Conservation (phyloP, 768 basidiomycete species). For the Gloeopeniophorella convolvens region DNA sequence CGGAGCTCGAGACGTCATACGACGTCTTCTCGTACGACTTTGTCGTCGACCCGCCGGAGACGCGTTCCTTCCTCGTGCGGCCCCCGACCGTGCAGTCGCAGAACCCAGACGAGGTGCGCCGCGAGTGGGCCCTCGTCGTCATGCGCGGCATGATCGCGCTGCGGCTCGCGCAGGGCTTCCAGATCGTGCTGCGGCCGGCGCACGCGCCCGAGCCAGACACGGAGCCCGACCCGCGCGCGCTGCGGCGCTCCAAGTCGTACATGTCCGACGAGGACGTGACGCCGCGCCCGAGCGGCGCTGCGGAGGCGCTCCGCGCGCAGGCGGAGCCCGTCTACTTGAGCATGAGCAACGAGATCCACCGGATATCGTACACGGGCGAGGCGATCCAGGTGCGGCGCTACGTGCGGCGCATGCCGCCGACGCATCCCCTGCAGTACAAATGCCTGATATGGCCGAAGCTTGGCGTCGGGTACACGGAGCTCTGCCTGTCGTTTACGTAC, state of each 20-base stretch:
- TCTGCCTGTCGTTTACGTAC: slow-evolving; percentile 64
- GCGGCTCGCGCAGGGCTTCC: slow-evolving; percentile 89
- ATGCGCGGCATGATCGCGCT: slow-evolving; percentile 95
- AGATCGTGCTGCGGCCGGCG: slow-evolving; percentile 65
- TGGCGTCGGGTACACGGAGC: slow-evolving; percentile 80
- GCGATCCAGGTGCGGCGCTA: slow-evolving; percentile 84
- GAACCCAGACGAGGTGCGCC: slow-evolving; percentile 49
- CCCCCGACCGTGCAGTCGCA: slow-evolving; percentile 44
- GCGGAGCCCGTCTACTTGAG: slow-evolving; percentile 80
- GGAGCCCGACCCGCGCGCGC: slow-evolving; percentile 24
- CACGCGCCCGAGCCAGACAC: slow-evolving; percentile 27
- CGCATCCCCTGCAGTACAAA: slow-evolving; percentile 65
- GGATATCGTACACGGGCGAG: slow-evolving; percentile 87
- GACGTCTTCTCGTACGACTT: slow-evolving; percentile 86
- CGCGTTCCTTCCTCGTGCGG: slow-evolving; percentile 81
- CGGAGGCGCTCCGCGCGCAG: slow-evolving; percentile 55
- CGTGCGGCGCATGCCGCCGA: slow-evolving; percentile 63
- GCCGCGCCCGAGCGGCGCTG: slow-evolving; percentile 55
- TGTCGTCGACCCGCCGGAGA: slow-evolving; percentile 76
- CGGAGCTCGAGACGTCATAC: slow-evolving; percentile 71
- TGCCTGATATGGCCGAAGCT: slow-evolving; percentile 93
- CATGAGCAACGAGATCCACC: slow-evolving; percentile 93
- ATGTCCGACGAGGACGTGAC: slow-evolving; percentile 45
- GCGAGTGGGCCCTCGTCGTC: slow-evolving; percentile 68
- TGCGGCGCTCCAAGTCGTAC: slow-evolving; percentile 52